These are phyloP conservation scores for Clarireedia hainanense DNA, from an alignment of 2,329 filamentous ascomycete species.

Conservation along the genomic window DNA sequence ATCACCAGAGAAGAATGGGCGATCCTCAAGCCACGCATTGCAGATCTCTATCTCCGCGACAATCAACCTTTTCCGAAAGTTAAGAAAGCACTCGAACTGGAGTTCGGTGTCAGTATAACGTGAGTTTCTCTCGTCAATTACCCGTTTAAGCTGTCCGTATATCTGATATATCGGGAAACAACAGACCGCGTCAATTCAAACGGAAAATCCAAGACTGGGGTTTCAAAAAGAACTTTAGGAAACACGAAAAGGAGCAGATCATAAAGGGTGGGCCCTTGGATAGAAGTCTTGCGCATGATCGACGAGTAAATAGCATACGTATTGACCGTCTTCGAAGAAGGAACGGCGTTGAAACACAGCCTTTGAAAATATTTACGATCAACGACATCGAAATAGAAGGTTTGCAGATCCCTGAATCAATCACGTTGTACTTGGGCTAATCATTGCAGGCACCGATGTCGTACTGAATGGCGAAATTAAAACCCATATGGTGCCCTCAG, in stretches of 20 bases:
- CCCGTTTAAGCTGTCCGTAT: too few species aligned
- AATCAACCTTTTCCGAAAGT: background rate
- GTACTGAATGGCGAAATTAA: too few species aligned
- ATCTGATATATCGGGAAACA: background rate
- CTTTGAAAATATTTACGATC: too few species aligned
- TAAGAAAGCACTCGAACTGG: background rate
- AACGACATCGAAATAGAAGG: too few species aligned
- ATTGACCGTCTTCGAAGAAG: too few species aligned
- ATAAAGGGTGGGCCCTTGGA: too few species aligned
- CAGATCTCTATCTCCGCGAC: background rate
- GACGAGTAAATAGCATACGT: background rate
- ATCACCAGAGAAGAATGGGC: background rate
- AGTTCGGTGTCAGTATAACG: background rate
- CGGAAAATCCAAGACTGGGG: conserved; percentile 1
- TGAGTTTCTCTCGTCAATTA: background rate
- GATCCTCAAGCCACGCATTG: background rate
- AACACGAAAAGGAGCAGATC: background rate
- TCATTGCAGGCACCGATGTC: too few species aligned
- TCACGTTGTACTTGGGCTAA: too few species aligned
- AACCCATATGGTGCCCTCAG: too few species aligned
- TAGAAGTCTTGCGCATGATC: background rate
- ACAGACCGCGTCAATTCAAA: conserved; percentile 1
- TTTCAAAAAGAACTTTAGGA: conserved; percentile 2
- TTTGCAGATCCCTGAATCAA: too few species aligned
- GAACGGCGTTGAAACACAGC: too few species aligned